Conservation (phyloP, 164 flowering plant species). For the Vitis amurensis region DNA sequence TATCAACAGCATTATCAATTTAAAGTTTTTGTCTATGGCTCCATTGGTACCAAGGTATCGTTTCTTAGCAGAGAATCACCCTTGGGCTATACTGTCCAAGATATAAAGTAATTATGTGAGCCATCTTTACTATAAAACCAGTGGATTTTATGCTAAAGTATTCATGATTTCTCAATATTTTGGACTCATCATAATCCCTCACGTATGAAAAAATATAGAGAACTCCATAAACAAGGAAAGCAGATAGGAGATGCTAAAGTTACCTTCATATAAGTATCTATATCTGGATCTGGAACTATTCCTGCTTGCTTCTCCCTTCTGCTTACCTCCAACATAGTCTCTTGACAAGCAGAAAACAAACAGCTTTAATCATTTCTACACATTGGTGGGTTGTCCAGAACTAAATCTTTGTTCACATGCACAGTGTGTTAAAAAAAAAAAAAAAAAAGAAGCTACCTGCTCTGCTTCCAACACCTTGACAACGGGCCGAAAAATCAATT, state of each 20-base stretch:
- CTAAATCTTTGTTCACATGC: not conserved
- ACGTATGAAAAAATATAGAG: not conserved
- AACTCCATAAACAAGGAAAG: slow-evolving; percentile 5
- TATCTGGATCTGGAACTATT: slow-evolving; percentile 67
- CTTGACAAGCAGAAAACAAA: slow-evolving; percentile 25
- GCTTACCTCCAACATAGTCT: slow-evolving; percentile 56
- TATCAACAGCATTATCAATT: no score
- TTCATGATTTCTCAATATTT: no score
- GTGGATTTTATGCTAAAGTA: no score
- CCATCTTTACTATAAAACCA: no score
- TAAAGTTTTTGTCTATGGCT: no score
- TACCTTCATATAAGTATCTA: slow-evolving; percentile 83
- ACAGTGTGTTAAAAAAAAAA: no score
- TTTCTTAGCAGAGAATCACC: no score
- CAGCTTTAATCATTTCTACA: not conserved
- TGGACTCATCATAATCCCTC: no score
- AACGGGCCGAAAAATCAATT: slow-evolving; percentile 44
- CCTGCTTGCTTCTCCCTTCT: slow-evolving; percentile 64
- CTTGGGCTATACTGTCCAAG: no score
- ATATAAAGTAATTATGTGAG: no score
- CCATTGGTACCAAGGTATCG: no score
- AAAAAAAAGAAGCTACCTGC: slow-evolving; percentile 27
- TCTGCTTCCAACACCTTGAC: slow-evolving; percentile 49
- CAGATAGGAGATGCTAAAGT: not conserved
- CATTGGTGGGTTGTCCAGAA: not conserved